phyloP scores from a whole-genome alignment of 306 rosid genomes.

The Hippophae rhamnoides region DNA sequence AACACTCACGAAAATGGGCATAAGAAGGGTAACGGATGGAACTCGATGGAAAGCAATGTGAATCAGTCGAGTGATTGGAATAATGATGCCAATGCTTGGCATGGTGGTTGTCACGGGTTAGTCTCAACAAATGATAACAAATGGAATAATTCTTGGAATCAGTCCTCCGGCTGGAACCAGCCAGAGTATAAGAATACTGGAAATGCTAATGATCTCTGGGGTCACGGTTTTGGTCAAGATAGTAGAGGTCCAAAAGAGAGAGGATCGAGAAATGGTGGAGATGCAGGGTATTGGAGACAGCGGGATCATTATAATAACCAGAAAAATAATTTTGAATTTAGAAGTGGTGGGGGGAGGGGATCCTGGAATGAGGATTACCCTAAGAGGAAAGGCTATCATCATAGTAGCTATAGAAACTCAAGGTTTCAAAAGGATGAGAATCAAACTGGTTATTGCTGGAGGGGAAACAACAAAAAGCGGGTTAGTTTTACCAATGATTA shows the following conservation, averaged over 20 bases:
- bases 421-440: constrained; percentile 31
- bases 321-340: constrained; percentile 26
- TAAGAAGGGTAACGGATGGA: constrained; percentile 31
- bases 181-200: constrained; percentile 20
- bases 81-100: constrained; percentile 20
- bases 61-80: constrained; percentile 20
- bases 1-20: constrained; percentile 22
- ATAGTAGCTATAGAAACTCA: constrained; percentile 22
- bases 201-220: constrained; percentile 29
- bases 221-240: constrained; percentile 20
- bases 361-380: constrained; percentile 22
- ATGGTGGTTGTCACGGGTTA: constrained; percentile 12
- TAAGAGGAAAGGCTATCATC: constrained; percentile 26
- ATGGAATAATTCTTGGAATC: constrained; percentile 32
- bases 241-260: constrained; percentile 23
- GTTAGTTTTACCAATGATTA: constrained; percentile 23
- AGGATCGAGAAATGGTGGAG: constrained; percentile 28
- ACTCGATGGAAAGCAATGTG: constrained; percentile 15
- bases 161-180: constrained; percentile 32
- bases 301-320: constrained; percentile 18
- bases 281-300: constrained; percentile 33
- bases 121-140: constrained; percentile 16
- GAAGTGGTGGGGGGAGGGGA: constrained; percentile 24
- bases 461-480: constrained; percentile 30
- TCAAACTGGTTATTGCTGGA: constrained; percentile 34